Evolutionary conservation across 768 basidiomycete species (phyloP).

Genomic region (Fomitopsis serialis): DNA sequence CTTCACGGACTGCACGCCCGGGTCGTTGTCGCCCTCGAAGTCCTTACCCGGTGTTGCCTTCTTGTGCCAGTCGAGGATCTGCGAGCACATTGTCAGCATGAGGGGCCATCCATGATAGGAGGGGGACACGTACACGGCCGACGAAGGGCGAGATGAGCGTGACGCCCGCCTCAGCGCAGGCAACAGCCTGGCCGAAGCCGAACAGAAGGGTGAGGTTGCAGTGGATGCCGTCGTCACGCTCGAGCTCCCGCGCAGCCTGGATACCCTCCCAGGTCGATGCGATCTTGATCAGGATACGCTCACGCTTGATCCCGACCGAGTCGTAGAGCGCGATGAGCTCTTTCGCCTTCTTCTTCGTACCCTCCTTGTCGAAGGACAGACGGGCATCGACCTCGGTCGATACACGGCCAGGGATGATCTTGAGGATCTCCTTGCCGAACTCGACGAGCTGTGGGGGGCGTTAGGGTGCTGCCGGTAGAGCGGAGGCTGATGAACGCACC

Average conservation of each 20-base stretch:
- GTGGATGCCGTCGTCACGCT: conserved; percentile 89
- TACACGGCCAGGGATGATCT: conserved; percentile 95
- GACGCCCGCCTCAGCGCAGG: conserved; percentile 96
- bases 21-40: conserved; percentile 90
- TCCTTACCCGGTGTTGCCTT: conserved; percentile 72
- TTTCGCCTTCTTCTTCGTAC: conserved; percentile 85
- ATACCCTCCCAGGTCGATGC: conserved; percentile 99
- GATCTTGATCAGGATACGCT: conserved; percentile 97
- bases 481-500: conserved; percentile 39
- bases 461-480: not conserved
- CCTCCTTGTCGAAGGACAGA: conserved; percentile 94
- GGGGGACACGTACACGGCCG: conserved; percentile 67
- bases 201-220: conserved; percentile 99
- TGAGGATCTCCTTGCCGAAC: conserved; percentile 94
- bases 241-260: conserved; percentile 95
- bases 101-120: conserved; percentile 7
- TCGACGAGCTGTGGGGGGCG: conserved; percentile 73
- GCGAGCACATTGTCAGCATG: conserved; percentile 6
- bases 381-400: conserved; percentile 99
- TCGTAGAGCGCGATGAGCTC: conserved; percentile 93
- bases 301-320: conserved; percentile 88
- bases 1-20: conserved; percentile 93
- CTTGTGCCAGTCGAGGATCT: conserved; percentile 99
- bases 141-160: conserved; percentile 99
- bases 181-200: conserved; percentile 97